Evolutionary conservation across 2,329 filamentous ascomycete genomes (phyloP).

Genomic region (Alternaria triticina): DNA sequence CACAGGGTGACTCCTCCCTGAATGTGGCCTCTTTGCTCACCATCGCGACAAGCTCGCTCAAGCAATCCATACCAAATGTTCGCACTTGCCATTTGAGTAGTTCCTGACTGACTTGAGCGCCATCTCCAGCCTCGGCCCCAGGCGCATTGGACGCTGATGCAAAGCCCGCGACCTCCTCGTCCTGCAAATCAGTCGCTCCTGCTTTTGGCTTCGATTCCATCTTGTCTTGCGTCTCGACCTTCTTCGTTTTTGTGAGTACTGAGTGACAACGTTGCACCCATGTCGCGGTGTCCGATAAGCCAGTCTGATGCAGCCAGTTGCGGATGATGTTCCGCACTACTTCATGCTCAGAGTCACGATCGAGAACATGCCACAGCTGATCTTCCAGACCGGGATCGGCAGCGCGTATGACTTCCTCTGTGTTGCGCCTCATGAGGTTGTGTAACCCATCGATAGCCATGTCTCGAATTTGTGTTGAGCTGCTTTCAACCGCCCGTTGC

Average conservation of each 20-base stretch:
- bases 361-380: slow-evolving; percentile 87
- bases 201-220: slow-evolving; percentile 56
- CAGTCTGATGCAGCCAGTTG: slow-evolving; percentile 93
- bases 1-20: slow-evolving; percentile 78
- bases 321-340: slow-evolving; percentile 85
- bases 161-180: slow-evolving; percentile 97
- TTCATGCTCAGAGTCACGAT: slow-evolving; percentile 75
- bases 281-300: slow-evolving; percentile 75
- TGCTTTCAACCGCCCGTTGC: slow-evolving; percentile 77
- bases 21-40: slow-evolving; percentile 79
- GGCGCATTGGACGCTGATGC: slow-evolving; percentile 72
- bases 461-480: slow-evolving; percentile 72
- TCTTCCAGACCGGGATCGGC: slow-evolving; percentile 84
- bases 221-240: slow-evolving; percentile 65
- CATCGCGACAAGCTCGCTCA: slow-evolving; percentile 81
- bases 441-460: slow-evolving; percentile 87
- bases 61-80: slow-evolving; percentile 88
- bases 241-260: slow-evolving; percentile 85
- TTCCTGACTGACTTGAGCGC: slow-evolving; percentile 69
- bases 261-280: slow-evolving; percentile 91
- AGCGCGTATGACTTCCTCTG: slow-evolving; percentile 78
- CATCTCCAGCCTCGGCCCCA: slow-evolving; percentile 51
- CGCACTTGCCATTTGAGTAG: slow-evolving; percentile 93
- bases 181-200: slow-evolving; percentile 79
- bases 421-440: slow-evolving; percentile 92